Conservation (phyloP, 2,329 filamentous ascomycete genomes). For the Epichloe hybrida region DNA sequence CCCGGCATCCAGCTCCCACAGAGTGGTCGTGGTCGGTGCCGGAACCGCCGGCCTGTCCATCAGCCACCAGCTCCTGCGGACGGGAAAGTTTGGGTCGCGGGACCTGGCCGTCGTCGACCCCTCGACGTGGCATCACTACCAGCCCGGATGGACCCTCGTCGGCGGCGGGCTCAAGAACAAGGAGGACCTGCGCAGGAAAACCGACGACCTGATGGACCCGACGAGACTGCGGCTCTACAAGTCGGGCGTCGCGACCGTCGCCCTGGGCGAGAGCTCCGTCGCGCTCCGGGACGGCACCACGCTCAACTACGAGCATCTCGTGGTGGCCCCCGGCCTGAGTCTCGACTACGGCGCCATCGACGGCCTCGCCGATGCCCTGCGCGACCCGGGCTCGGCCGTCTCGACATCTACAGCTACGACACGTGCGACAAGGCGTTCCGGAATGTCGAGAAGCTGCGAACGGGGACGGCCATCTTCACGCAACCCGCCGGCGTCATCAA, state of each 20-base stretch:
- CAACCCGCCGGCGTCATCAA: conserved; percentile 36
- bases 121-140: too few species aligned
- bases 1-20: too few species aligned
- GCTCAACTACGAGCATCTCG: conserved; percentile 48
- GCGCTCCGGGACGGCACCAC: conserved; percentile 41
- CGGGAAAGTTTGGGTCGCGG: too few species aligned
- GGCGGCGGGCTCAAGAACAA: too few species aligned
- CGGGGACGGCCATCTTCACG: conserved; percentile 44
- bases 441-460: conserved; percentile 31
- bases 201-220: too few species aligned
- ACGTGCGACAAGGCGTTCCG: conserved; percentile 38
- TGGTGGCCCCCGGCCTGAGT: conserved; percentile 45
- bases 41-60: too few species aligned
- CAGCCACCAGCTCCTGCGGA: too few species aligned
- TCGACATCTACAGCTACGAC: conserved; percentile 45
- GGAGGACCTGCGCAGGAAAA: too few species aligned
- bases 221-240: conserved; percentile 30
- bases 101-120: too few species aligned
- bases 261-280: conserved; percentile 42
- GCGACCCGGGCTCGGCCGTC: conserved; percentile 25
- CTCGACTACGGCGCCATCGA: conserved; percentile 38
- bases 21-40: too few species aligned
- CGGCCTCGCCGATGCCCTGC: conserved; percentile 28
- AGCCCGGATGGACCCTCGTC: too few species aligned
- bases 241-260: conserved; percentile 33